phyloP scores from a whole-genome alignment of 768 basidiomycete species.

The Leccinum rimulosum region DNA sequence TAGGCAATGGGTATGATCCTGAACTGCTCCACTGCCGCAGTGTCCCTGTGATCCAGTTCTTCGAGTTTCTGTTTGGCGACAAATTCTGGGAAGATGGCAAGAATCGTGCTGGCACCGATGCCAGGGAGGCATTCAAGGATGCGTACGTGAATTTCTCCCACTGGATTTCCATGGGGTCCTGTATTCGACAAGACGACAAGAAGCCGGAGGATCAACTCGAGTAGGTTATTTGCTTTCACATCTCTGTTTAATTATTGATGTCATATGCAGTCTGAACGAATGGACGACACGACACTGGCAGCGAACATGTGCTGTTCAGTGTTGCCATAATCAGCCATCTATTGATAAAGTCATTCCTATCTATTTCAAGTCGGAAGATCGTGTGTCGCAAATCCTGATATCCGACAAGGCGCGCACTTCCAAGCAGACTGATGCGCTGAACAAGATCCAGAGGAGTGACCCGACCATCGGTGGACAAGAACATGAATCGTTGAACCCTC shows the following conservation, averaged over 20 bases:
- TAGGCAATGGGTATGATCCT: no score
- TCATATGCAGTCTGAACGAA: background rate
- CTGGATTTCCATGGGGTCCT: no score
- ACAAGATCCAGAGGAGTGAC: background rate
- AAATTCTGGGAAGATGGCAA: no score
- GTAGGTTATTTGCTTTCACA: background rate
- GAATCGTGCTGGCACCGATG: no score
- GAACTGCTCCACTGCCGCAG: no score
- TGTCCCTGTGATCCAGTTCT: no score
- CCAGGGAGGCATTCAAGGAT: no score
- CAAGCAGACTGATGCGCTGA: background rate
- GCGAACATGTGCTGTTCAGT: background rate
- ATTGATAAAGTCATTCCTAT: background rate
- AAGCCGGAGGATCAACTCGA: background rate
- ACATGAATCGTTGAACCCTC: background rate
- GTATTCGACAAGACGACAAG: background rate
- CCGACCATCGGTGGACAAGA: background rate
- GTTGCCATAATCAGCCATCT: background rate
- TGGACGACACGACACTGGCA: background rate
- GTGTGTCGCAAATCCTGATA: slow-evolving; percentile 1
- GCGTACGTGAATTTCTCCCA: no score
- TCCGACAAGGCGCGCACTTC: background rate
- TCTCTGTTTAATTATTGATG: background rate
- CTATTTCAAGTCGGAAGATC: background rate
- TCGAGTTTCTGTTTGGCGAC: no score